A percentile compares a stretch with the other conserved stretches of the same genome.
Conservation (phyloP, 73 alveolate genomes). For the Paramecium primaurelia region DNA sequence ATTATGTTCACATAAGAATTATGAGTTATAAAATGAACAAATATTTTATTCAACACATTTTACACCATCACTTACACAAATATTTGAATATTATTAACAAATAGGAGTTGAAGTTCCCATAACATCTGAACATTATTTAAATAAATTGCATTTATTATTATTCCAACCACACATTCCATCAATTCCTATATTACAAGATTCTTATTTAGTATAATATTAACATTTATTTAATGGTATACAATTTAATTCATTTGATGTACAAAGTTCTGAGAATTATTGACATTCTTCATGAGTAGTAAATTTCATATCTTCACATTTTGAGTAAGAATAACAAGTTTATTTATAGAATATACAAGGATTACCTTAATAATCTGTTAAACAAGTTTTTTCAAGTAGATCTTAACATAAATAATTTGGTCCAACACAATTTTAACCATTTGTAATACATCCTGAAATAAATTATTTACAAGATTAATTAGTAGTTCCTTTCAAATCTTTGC, state of each 20-base stretch:
- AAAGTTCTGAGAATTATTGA: background rate
- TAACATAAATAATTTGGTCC: background rate
- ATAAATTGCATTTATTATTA: background rate
- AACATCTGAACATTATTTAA: background rate
- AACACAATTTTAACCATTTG: background rate
- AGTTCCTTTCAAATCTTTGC: background rate
- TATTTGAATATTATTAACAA: background rate
- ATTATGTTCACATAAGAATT: background rate
- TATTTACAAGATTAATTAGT: background rate
- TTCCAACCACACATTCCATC: constrained; percentile 8
- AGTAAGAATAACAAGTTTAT: background rate
- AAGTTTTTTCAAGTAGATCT: background rate
- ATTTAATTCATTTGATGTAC: background rate
- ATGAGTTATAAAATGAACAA: background rate
- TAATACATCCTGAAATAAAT: background rate
- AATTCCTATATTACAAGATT: background rate
- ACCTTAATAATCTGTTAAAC: background rate
- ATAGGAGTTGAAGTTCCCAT: background rate
- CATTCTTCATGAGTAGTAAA: background rate
- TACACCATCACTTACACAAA: constrained; percentile 3
- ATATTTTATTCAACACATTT: background rate
- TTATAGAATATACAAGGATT: background rate
- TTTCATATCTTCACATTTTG: background rate
- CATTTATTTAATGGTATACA: background rate
- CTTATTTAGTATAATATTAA: background rate